phyloP scores from a whole-genome alignment of 192 early-diverging fungal species.

The Coemansia sp. region DNA sequence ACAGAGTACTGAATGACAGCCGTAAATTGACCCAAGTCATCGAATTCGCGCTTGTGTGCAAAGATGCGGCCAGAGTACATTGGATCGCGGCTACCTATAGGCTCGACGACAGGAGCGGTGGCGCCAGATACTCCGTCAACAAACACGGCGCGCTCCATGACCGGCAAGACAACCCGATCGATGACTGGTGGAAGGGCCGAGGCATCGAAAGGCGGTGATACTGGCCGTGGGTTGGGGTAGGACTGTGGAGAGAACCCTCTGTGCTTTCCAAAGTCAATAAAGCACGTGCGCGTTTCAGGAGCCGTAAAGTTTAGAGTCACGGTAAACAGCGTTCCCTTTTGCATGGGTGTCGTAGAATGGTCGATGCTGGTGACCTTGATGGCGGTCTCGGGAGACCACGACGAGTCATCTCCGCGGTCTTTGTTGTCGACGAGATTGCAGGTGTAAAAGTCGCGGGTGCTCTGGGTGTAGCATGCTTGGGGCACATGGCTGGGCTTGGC shows the following conservation, averaged over 20 bases:
- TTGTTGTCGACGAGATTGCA: constrained; percentile 13
- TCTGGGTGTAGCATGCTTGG: constrained; percentile 29
- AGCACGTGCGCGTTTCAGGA: constrained; percentile 47
- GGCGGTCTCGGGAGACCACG: constrained; percentile 31
- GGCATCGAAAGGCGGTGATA: constrained; percentile 27
- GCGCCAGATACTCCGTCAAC: constrained; percentile 13
- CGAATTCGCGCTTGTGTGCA: constrained; percentile 37
- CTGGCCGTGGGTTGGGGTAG: constrained; percentile 42
- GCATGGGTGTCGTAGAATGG: constrained; percentile 6
- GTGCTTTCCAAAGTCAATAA: constrained; percentile 43
- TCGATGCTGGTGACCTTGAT: constrained; percentile 28
- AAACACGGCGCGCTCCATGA: constrained; percentile 41
- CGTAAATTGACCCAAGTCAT: constrained; percentile 12
- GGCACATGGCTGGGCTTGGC: constrained; percentile 4
- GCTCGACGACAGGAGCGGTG: constrained; percentile 14
- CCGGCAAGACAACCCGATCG: constrained; percentile 21
- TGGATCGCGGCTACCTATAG: constrained; percentile 15
- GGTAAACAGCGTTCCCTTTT: constrained; percentile 29
- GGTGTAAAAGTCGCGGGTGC: constrained; percentile 31
- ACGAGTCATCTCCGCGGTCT: neutral
- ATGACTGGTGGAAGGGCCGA: constrained; percentile 29
- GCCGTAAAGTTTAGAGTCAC: constrained; percentile 30
- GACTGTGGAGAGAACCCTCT: constrained; percentile 36
- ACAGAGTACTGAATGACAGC: constrained; percentile 38
- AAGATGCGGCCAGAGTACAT: constrained; percentile 37